Percentiles rank a stretch among this genome's conserved stretches.
These are phyloP conservation scores for Exophiala aquamarina DNA, from an alignment of 2,329 filamentous ascomycete genomes.

Conservation along the genomic window DNA sequence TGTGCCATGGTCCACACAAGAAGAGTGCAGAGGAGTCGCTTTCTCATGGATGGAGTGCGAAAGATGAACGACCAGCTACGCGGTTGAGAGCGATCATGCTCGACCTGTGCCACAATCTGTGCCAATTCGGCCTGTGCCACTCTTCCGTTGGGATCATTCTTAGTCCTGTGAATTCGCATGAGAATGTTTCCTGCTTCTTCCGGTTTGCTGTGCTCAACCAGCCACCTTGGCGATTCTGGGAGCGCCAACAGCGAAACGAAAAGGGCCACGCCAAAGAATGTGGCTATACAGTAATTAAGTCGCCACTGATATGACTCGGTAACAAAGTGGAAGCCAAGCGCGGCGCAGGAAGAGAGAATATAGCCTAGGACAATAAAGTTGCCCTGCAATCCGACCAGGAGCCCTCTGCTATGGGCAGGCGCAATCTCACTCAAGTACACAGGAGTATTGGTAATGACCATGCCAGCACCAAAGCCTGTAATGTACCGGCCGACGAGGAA, in stretches of 20 bases:
- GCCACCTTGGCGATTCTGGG: not conserved
- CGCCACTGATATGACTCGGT: slow-evolving; percentile 29
- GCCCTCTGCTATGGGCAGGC: slow-evolving; percentile 41
- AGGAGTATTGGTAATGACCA: slow-evolving; percentile 14
- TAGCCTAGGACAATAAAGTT: slow-evolving; percentile 32
- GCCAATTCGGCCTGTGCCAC: not conserved
- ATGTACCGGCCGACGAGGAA: slow-evolving; percentile 23
- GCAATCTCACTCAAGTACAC: slow-evolving; percentile 56
- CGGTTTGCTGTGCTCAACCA: not conserved
- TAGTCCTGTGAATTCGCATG: not conserved
- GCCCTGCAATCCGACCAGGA: slow-evolving; percentile 27
- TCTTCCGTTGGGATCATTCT: not conserved
- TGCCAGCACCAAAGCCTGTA: slow-evolving; percentile 17
- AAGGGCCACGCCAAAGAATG: not conserved
- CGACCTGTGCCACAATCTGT: not conserved
- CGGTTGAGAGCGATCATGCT: not conserved
- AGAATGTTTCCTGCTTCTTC: not conserved
- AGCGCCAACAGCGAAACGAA: not conserved
- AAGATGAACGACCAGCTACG: slow-evolving; percentile 10
- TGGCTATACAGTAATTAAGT: slow-evolving; percentile 1
- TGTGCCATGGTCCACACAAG: slow-evolving; percentile 33
- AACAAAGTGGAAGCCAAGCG: slow-evolving; percentile 29
- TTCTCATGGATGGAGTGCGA: slow-evolving; percentile 28
- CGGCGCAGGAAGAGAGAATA: slow-evolving; percentile 26
- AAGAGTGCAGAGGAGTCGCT: slow-evolving; percentile 30